Evolutionary conservation across 2,329 filamentous ascomycete genomes (phyloP).

Genomic region (Rutstroemia sp.): DNA sequence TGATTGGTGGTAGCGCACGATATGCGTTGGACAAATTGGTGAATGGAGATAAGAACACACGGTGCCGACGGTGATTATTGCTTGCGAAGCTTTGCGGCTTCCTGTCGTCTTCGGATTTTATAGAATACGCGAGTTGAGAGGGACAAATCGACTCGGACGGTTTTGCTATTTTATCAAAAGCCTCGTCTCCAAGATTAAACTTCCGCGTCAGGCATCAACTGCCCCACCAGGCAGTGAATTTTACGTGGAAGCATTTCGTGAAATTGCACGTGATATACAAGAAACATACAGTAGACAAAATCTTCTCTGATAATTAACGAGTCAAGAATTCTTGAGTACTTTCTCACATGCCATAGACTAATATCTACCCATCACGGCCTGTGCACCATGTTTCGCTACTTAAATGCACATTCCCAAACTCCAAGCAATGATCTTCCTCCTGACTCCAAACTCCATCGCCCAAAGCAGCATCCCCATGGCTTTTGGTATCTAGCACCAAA

Average conservation of each 20-base stretch:
- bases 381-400: no score
- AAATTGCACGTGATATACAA: neutral
- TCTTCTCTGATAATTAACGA: no score
- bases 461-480: neutral
- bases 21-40: neutral
- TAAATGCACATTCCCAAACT: no score
- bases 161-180: conserved; percentile 1
- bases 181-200: conserved; percentile 9
- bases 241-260: neutral
- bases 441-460: neutral
- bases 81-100: neutral
- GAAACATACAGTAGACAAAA: no score
- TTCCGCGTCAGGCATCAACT: conserved; percentile 5
- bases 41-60: neutral
- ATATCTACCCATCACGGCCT: no score
- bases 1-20: conserved; percentile 2
- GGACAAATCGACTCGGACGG: no score
- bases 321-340: no score
- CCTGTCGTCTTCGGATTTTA: neutral
- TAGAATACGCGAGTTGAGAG: neutral
- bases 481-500: neutral
- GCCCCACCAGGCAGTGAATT: conserved; percentile 6
- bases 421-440: no score
- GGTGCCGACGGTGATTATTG: neutral
- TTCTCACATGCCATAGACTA: no score